Percentiles rank a stretch among this genome's conserved stretches.
These are phyloP conservation scores for Besnoitia besnoiti DNA, from an alignment of 169 alveolate genomes.

Conservation along the genomic window DNA sequence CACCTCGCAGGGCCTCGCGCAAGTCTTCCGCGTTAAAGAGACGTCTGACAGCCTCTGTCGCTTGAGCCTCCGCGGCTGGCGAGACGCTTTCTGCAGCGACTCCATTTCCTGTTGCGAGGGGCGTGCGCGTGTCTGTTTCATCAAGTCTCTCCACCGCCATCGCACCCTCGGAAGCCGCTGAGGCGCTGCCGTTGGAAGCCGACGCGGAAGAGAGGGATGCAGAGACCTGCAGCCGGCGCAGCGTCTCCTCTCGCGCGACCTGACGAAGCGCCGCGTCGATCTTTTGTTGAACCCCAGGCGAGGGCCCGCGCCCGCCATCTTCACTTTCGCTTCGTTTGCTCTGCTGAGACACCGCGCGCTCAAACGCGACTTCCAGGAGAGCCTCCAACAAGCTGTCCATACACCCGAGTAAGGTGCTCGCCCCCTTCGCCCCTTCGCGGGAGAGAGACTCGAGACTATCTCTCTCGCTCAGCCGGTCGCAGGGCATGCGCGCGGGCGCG, in stretches of 20 bases:
- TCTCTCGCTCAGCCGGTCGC: too few relatives aligned
- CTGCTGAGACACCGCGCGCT: neutral
- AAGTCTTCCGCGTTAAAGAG: neutral
- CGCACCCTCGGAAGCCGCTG: neutral
- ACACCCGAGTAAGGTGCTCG: neutral
- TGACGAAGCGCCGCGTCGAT: neutral
- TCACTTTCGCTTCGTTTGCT: neutral
- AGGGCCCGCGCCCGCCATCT: neutral
- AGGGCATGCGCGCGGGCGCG: neutral
- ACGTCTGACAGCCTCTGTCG: neutral
- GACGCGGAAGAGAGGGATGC: neutral
- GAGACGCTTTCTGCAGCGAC: neutral
- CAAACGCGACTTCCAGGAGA: neutral
- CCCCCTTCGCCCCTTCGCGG: too few relatives aligned
- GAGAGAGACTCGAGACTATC: too few relatives aligned
- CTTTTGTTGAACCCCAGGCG: neutral
- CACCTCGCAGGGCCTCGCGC: slow-evolving; percentile 19
- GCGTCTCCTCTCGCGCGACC: neutral
- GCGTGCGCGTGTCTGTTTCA: neutral
- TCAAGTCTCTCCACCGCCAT: too few relatives aligned
- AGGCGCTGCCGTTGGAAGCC: neutral
- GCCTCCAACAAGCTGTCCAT: neutral
- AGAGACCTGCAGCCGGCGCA: neutral
- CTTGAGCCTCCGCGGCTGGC: neutral
- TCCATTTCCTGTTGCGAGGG: too few relatives aligned